Percentiles rank a stretch among this genome's conserved stretches.
Conservation (phyloP, 2,329 filamentous ascomycete species). For the Thielaviopsis cerberus region DNA sequence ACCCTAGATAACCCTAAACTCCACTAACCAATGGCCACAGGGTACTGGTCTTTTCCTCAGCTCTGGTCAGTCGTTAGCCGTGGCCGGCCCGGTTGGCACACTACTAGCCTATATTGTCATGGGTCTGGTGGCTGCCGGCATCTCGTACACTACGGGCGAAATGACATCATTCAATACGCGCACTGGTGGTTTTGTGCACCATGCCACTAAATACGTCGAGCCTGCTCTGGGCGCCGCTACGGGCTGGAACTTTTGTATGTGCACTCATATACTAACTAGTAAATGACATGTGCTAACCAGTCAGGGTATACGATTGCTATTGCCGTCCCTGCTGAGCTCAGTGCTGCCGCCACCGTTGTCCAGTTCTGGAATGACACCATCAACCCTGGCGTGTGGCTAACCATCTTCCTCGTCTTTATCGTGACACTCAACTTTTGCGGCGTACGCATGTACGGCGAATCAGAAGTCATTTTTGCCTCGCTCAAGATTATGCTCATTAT, state of each 20-base stretch:
- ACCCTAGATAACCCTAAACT: background rate
- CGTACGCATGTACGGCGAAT: conserved; percentile 26
- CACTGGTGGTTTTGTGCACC: conserved; percentile 17
- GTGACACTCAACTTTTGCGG: conserved; percentile 22
- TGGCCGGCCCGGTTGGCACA: conserved; percentile 25
- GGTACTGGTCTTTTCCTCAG: conserved; percentile 30
- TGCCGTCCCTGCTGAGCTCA: conserved; percentile 22
- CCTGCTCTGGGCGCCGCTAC: conserved; percentile 17
- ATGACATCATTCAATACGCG: conserved; percentile 17
- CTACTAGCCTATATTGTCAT: conserved; percentile 25
- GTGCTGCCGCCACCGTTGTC: conserved; percentile 21
- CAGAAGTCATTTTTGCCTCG: conserved; percentile 29
- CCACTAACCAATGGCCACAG: conserved; percentile 14
- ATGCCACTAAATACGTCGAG: conserved; percentile 18
- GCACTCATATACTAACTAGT: background rate
- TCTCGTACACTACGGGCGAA: conserved; percentile 29
- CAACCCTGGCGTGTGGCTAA: conserved; percentile 23
- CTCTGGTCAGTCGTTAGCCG: conserved; percentile 29
- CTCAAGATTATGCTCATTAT: conserved; percentile 27
- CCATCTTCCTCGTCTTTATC: conserved; percentile 19
- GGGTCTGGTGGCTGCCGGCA: conserved; percentile 33
- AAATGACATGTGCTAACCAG: background rate
- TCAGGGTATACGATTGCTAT: conserved; percentile 28
- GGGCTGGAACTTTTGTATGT: conserved; percentile 10
- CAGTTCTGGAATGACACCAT: conserved; percentile 20